These are phyloP conservation scores for Apiospora marii DNA, from an alignment of 2,329 filamentous ascomycete genomes.

Conservation along the genomic window DNA sequence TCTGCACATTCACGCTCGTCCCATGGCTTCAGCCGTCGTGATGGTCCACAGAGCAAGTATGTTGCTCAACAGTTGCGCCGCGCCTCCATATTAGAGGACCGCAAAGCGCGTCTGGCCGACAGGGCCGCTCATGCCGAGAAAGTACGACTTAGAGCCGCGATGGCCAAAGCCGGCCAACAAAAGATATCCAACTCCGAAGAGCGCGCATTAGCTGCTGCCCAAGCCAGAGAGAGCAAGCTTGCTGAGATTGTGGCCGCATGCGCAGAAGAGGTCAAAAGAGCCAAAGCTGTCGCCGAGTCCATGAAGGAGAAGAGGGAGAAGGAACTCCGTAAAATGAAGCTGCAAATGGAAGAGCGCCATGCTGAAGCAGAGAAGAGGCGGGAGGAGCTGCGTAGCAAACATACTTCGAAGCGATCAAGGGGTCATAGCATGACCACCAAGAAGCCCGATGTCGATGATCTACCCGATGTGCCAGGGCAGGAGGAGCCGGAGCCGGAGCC, in stretches of 20 bases:
- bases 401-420: slow-evolving; percentile 59
- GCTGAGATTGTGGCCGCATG: slow-evolving; percentile 83
- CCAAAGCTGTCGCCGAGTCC: slow-evolving; percentile 82
- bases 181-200: slow-evolving; percentile 76
- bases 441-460: slow-evolving; percentile 42
- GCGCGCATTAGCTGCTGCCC: slow-evolving; percentile 77
- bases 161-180: slow-evolving; percentile 73
- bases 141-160: slow-evolving; percentile 77
- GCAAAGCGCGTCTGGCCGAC: slow-evolving; percentile 81
- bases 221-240: slow-evolving; percentile 80
- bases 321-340: slow-evolving; percentile 72
- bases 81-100: slow-evolving; percentile 81
- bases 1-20: slow-evolving; percentile 77
- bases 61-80: slow-evolving; percentile 81
- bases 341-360: slow-evolving; percentile 81
- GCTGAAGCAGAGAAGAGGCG: slow-evolving; percentile 79
- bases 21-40: slow-evolving; percentile 61
- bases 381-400: slow-evolving; percentile 67
- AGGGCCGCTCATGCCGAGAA: slow-evolving; percentile 84
- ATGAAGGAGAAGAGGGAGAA: slow-evolving; percentile 83
- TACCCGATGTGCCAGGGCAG: slow-evolving; percentile 61
- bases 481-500: slow-evolving; percentile 48
- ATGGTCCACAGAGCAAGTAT: slow-evolving; percentile 75
- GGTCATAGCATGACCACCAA: slow-evolving; percentile 57
- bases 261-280: slow-evolving; percentile 82